Percentiles rank a stretch among this genome's conserved stretches.
phyloP scores from a whole-genome alignment of 352 stramenopile genomes.

The Pythium coloratum region DNA sequence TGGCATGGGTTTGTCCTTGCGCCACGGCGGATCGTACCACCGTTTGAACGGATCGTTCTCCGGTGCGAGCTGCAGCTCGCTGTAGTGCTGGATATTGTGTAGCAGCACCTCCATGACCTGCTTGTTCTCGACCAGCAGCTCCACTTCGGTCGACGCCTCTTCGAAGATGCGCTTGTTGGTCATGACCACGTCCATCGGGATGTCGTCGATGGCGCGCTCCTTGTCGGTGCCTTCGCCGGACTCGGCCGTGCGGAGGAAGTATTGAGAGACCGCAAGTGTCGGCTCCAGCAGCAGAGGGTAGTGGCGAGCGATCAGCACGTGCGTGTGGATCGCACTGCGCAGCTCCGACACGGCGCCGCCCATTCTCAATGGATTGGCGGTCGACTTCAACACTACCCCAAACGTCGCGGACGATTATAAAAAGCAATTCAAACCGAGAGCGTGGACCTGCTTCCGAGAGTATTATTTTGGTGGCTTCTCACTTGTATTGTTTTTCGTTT shows the following conservation, averaged over 20 bases:
- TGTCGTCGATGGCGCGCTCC: constrained; percentile 51
- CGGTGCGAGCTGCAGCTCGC: constrained; percentile 44
- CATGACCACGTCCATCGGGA: constrained; percentile 52
- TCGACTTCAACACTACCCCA: neutral
- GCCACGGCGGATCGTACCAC: constrained; percentile 67
- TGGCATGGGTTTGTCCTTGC: constrained; percentile 43
- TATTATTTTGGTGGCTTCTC: too few species aligned
- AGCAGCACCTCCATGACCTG: constrained; percentile 52
- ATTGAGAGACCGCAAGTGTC: constrained; percentile 55
- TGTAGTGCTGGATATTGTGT: constrained; percentile 38
- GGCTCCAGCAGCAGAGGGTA: constrained; percentile 69
- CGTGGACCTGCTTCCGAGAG: too few species aligned
- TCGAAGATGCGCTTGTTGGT: constrained; percentile 55
- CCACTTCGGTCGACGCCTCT: constrained; percentile 71
- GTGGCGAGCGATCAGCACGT: constrained; percentile 54
- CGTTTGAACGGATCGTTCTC: constrained; percentile 50
- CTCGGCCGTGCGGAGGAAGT: constrained; percentile 68
- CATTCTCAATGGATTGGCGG: constrained; percentile 31
- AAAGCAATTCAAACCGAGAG: too few species aligned
- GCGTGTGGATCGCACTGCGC: constrained; percentile 60
- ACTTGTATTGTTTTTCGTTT: too few species aligned
- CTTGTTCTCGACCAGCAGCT: constrained; percentile 60
- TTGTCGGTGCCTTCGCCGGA: constrained; percentile 56
- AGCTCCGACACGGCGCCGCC: constrained; percentile 69
- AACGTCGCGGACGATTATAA: too few species aligned